Evolutionary conservation across 306 rosid species (phyloP).

Genomic region (Macrotyloma uniflorum): DNA sequence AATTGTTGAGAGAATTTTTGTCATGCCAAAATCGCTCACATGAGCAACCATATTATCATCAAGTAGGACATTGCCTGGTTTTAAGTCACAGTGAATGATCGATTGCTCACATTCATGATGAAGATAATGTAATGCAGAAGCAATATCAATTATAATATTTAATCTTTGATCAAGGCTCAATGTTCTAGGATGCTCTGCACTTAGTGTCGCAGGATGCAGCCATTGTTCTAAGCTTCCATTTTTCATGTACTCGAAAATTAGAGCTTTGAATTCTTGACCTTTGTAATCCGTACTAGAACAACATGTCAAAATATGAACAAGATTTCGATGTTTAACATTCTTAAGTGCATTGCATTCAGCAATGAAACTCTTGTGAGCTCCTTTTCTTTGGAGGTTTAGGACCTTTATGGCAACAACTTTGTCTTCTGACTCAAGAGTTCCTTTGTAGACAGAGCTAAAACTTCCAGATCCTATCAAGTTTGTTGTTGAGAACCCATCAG

Average conservation of each 20-base stretch:
- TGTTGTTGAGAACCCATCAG: neutral
- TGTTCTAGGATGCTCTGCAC: neutral
- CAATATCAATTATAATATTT: neutral
- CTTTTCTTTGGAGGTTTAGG: neutral
- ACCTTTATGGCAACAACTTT: neutral
- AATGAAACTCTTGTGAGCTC: neutral
- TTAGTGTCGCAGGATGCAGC: neutral
- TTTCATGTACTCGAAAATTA: neutral
- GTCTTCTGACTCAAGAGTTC: neutral
- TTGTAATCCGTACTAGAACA: neutral
- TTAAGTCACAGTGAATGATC: neutral
- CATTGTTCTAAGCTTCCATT: neutral
- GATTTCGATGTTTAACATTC: neutral
- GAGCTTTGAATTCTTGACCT: neutral
- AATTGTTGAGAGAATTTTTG: neutral
- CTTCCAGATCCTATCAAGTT: neutral
- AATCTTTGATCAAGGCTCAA: neutral
- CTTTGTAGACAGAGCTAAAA: neutral
- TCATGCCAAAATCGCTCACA: neutral
- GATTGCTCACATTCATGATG: neutral
- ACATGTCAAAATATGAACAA: neutral
- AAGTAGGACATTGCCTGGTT: neutral
- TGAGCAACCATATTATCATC: neutral
- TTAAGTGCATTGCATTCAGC: neutral
- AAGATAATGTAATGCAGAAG: neutral